Base-by-base conservation (phyloP, 495 filamentous ascomycete species). In the Penicillium manginii region DNA sequence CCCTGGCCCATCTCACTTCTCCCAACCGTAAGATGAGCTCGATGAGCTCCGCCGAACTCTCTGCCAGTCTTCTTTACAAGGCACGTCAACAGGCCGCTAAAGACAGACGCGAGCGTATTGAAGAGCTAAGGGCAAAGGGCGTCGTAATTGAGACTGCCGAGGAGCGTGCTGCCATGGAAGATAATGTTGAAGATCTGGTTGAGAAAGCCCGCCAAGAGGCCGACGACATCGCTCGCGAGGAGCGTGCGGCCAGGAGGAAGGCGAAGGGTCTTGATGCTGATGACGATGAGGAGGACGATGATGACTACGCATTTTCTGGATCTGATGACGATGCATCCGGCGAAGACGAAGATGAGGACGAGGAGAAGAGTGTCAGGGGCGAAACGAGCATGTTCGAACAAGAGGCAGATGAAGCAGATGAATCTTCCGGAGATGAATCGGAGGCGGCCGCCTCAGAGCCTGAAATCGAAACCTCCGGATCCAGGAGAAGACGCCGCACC, bases 91-190 rank as follows among this genome's bases (percentile, higher is more conserved):
- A 99, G 73, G 96, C 93, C 40, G 82, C 83, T 21, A 72, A 83
- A 32, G 92, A 93, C 67, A 82, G 91, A n/a, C 85, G 86, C 45
- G 88, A 91, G 62, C 88, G 87, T 55, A 82, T 98, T 15, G 84
- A 90, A 57, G 84, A 88, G 57, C 78, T 98, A 22, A 81, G 83
- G 54, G 86, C 87, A 18, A 90, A 88, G 68, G 94, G 94, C 31
- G 80, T 98, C 15, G 76, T 89, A 42, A 78, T 97, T n/a, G 88
- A 90, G 62, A 96, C 91, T 1, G 84, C 86, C 4, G 94, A 96
- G 70, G 92, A 99, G 62, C 81, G 90, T 56, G 87, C 89, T 60
- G 85, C 86, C 12, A 88, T 93, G 68, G 84, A 88, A 67, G 86
- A 88, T 23, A 85, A 92, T 57, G 83, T 97, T 19, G 96, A 98